Evolutionary conservation across 75 land plant genomes (phyloP), one percentile per base, ranked within the genome.

Genomic region (Gnetum montanum): DNA sequence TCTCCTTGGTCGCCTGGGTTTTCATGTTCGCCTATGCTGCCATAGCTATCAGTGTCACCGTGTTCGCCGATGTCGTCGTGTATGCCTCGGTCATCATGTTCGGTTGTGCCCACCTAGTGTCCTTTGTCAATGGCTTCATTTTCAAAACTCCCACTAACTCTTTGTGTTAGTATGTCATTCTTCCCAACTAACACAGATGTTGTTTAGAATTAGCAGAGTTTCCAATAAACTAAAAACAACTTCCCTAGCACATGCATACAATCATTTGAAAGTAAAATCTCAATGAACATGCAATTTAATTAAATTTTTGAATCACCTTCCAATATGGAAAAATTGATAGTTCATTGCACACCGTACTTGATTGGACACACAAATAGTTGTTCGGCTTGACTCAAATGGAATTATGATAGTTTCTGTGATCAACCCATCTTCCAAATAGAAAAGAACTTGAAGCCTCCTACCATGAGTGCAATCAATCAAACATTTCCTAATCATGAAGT

Each of bases 341-440:
- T 91, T 91, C 97, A 91, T 91, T 43, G 85, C 92, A 74, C 92
- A 91, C 8, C 92, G 88, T 24, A 91, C 84, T 78, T 91, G 97
- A 60, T 88, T 91, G 3, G 97, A 91, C 33, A 91, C 88, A 58
- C 97, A 91, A 20, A 91, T 85, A 34, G 97, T 91, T 2, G 60
- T 78, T 34, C 92, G 74, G 6, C 82, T 75, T 20, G 75, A 59
- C 24, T 49, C 43, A 22, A 78, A 80, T 28, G 92, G 92, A 49
- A 91, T 91, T 22, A 91, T 72, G 31, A 91, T 88, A 7, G 97
- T 91, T 60, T 91, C 92, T 55, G 86, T 78, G 22, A 69, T 63
- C 30, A 68, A 36, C 34, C 78, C 82, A 68, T 78, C 83, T 41
- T 71, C 76, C 71, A 87, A 44, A 30, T 58, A 29, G 57, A 87